phyloP scores from a whole-genome alignment of 768 basidiomycete species.

The Kwoniella sp. region DNA sequence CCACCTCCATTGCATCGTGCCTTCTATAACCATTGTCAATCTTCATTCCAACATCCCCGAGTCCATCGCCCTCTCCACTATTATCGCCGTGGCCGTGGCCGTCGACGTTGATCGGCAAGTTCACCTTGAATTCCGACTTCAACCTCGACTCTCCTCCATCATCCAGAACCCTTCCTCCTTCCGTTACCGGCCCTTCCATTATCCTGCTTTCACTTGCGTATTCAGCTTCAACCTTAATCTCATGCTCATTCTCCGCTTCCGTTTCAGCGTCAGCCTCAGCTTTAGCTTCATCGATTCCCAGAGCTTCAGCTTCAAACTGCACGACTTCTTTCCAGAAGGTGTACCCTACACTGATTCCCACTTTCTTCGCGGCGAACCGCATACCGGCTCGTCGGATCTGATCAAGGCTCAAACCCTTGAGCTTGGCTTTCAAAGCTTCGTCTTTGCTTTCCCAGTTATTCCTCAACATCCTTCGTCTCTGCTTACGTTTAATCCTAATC shows the following conservation, averaged over 20 bases:
- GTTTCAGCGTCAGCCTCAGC: background rate
- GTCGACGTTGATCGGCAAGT: no score
- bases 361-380: conserved; percentile 9
- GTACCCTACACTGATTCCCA: conserved; percentile 5
- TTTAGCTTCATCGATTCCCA: background rate
- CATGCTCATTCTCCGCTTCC: background rate
- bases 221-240: no score
- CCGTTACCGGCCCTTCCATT: no score
- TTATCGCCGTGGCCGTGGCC: no score
- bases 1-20: background rate
- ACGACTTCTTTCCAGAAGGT: conserved; percentile 20
- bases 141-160: background rate
- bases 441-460: background rate
- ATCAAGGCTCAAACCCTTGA: conserved; percentile 2
- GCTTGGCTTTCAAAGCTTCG: background rate
- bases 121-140: background rate
- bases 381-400: conserved; percentile 9
- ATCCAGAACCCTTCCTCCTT: no score
- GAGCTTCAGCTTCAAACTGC: conserved; percentile 13
- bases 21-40: no score
- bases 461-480: background rate
- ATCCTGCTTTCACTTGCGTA: no score
- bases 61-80: no score
- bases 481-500: background rate
- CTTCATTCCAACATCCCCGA: no score